Evolutionary conservation across 139 green algal genomes (phyloP).

Genomic region (Closterium sp.): DNA sequence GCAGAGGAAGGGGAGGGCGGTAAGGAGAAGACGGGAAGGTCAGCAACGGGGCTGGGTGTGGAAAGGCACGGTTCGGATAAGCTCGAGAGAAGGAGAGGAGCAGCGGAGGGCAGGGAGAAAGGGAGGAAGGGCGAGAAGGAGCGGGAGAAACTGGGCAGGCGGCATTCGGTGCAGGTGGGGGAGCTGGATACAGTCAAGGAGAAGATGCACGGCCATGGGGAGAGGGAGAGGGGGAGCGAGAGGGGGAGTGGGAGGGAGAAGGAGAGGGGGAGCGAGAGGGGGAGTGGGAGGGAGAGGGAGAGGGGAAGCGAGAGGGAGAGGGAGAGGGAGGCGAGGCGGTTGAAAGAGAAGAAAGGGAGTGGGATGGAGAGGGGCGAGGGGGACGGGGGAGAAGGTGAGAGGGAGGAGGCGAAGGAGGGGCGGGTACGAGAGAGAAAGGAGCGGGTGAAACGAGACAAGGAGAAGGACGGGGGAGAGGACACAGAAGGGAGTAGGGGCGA

Average conservation of each 20-base stretch:
- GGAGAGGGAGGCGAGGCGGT: neutral
- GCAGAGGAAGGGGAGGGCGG: neutral
- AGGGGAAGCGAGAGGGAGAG: too few species aligned
- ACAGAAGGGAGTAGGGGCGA: neutral
- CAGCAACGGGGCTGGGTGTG: neutral
- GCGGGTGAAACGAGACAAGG: neutral
- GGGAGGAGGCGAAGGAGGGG: neutral
- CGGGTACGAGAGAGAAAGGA: neutral
- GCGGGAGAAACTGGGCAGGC: neutral
- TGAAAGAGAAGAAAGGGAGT: neutral
- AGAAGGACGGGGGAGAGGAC: neutral
- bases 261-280: too few species aligned
- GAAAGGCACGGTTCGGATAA: neutral
- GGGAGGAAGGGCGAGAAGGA: neutral
- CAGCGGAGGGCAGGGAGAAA: neutral
- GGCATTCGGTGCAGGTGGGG: neutral
- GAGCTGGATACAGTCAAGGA: neutral
- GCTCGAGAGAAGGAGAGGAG: neutral
- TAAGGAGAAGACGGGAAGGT: neutral
- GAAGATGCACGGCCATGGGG: neutral
- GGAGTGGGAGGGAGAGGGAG: neutral
- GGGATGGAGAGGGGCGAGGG: neutral
- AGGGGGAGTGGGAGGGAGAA: too few species aligned
- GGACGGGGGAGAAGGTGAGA: neutral
- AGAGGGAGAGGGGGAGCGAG: neutral